phyloP scores from a whole-genome alignment of 805 yeast genomes.

The Candida loeiensis region DNA sequence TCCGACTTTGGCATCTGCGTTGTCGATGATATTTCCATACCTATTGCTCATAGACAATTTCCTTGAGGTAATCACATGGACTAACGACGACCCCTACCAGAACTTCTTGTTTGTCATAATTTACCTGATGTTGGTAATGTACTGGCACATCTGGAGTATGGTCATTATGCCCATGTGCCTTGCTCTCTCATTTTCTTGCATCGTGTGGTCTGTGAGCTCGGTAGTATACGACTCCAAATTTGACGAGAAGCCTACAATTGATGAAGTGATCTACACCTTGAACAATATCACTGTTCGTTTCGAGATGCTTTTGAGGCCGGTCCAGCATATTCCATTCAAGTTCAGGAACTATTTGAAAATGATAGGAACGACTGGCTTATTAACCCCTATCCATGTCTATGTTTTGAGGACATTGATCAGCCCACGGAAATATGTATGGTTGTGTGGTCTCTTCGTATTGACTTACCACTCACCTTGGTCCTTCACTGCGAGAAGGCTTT shows the following conservation, averaged over 20 bases:
- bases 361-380: slow-evolving; percentile 25
- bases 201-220: slow-evolving; percentile 45
- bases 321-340: slow-evolving; percentile 26
- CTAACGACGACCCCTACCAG: slow-evolving; percentile 47
- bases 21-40: slow-evolving; percentile 47
- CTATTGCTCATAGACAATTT: slow-evolving; percentile 42
- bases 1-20: slow-evolving; percentile 46
- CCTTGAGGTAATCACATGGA: slow-evolving; percentile 51
- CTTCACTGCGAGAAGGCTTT: slow-evolving; percentile 39
- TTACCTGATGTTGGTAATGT: slow-evolving; percentile 37
- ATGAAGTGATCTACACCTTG: slow-evolving; percentile 47
- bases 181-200: slow-evolving; percentile 34
- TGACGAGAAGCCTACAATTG: slow-evolving; percentile 49
- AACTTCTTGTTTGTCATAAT: slow-evolving; percentile 41
- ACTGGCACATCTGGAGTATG: slow-evolving; percentile 39
- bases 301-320: slow-evolving; percentile 40
- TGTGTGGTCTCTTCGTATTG: slow-evolving; percentile 34
- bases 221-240: slow-evolving; percentile 38
- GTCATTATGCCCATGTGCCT: slow-evolving; percentile 39
- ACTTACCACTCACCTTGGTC: slow-evolving; percentile 50
- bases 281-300: slow-evolving; percentile 44
- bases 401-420: slow-evolving; percentile 31
- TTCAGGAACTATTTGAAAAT: slow-evolving; percentile 28
- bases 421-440: slow-evolving; percentile 33
- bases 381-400: slow-evolving; percentile 44